Evolutionary conservation across 495 filamentous ascomycete genomes (phyloP).

Genomic region (Platismatia glauca): DNA sequence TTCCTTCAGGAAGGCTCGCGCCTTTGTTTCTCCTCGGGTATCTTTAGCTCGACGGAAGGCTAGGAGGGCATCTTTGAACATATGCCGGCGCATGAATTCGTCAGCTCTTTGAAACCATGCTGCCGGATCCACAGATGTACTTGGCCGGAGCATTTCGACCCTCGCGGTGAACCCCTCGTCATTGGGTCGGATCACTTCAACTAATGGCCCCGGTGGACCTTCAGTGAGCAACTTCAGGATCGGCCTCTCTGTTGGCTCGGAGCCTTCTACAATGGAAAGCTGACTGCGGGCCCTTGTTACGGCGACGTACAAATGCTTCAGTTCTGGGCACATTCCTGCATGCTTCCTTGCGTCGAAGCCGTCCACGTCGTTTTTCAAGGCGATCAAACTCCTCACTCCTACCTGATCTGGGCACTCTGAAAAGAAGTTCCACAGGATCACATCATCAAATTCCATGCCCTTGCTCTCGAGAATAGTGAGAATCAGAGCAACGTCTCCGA

Average conservation of each 20-base stretch:
- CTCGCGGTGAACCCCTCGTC: background rate
- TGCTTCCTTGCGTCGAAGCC: slow-evolving; percentile 25
- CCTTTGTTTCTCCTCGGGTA: background rate
- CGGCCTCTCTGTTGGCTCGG: background rate
- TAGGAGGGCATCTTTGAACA: slow-evolving; percentile 4
- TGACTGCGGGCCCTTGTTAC: slow-evolving; percentile 26
- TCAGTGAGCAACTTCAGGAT: slow-evolving; percentile 21
- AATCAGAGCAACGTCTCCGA: slow-evolving; percentile 31
- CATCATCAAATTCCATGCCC: slow-evolving; percentile 43
- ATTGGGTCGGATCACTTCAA: slow-evolving; percentile 8
- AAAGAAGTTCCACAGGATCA: slow-evolving; percentile 33
- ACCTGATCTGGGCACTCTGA: slow-evolving; percentile 5
- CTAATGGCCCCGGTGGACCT: background rate
- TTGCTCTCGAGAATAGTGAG: slow-evolving; percentile 38
- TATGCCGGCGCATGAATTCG: background rate
- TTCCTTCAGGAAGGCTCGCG: background rate
- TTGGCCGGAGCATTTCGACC: background rate
- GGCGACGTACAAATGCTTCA: slow-evolving; percentile 31
- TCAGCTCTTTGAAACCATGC: slow-evolving; percentile 5
- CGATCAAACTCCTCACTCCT: slow-evolving; percentile 11
- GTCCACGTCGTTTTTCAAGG: background rate
- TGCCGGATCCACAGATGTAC: background rate
- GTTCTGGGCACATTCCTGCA: slow-evolving; percentile 24
- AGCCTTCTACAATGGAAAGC: slow-evolving; percentile 27
- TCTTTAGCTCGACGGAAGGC: background rate